Evolutionary conservation across 192 early-diverging fungal species (phyloP).

Genomic region (Entomortierella lignicola): DNA sequence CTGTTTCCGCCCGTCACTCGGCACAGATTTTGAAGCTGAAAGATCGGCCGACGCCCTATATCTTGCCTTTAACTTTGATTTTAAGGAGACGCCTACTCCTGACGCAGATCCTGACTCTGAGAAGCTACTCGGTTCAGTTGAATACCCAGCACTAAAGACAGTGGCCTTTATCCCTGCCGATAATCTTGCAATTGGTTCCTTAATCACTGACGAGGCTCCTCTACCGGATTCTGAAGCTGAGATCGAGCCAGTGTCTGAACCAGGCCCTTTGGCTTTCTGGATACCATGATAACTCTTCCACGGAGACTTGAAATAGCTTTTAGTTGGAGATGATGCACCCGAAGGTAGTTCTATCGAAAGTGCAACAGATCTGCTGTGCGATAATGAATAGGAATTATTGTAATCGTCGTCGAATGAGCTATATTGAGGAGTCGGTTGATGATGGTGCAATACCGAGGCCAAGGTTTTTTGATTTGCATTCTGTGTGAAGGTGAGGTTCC

Average conservation of each 20-base stretch:
- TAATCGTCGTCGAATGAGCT: not conserved
- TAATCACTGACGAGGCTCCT: constrained; percentile 31
- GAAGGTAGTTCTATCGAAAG: constrained; percentile 38
- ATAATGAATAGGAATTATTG: not conserved
- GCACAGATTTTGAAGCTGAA: not conserved
- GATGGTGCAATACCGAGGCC: constrained; percentile 23
- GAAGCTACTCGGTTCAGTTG: constrained; percentile 16
- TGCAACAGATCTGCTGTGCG: constrained; percentile 28
- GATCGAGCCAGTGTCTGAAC: constrained; percentile 42
- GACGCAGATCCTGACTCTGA: constrained; percentile 30
- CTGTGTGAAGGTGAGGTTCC: constrained; percentile 48
- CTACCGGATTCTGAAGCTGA: constrained; percentile 50
- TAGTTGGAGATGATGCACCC: constrained; percentile 39
- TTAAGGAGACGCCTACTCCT: constrained; percentile 3
- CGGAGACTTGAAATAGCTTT: constrained; percentile 46
- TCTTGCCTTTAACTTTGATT: constrained; percentile 4
- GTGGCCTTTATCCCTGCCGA: constrained; percentile 48
- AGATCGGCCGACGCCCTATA: constrained; percentile 15
- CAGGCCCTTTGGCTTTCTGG: constrained; percentile 31
- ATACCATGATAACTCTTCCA: constrained; percentile 45
- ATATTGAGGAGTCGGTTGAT: constrained; percentile 9
- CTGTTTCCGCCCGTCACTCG: not conserved
- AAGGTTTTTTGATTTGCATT: constrained; percentile 47
- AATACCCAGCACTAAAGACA: constrained; percentile 26
- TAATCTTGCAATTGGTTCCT: constrained; percentile 41